Percentiles rank a stretch among this genome's conserved stretches.
These are phyloP conservation scores for Phytopythium sindhum DNA, from an alignment of 352 stramenopile species.

Conservation along the genomic window DNA sequence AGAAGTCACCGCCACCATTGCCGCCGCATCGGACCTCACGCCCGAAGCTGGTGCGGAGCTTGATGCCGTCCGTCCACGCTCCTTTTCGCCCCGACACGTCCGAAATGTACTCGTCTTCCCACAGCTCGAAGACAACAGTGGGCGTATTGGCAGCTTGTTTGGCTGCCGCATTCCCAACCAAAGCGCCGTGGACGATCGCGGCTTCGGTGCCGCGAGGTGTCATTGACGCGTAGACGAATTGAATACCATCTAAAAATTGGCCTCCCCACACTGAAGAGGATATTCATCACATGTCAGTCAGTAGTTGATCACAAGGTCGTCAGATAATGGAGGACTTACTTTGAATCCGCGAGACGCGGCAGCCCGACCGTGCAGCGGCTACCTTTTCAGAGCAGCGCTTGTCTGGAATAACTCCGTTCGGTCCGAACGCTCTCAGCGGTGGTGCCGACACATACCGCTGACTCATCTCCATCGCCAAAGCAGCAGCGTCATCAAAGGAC, in stretches of 20 bases:
- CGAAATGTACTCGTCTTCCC: constrained; percentile 47
- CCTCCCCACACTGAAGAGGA: constrained; percentile 61
- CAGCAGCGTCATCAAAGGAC: constrained; percentile 10
- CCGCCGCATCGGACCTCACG: constrained; percentile 53
- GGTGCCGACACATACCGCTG: constrained; percentile 40
- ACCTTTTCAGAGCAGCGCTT: constrained; percentile 26
- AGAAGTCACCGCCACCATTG: constrained; percentile 56
- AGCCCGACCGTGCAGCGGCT: constrained; percentile 40
- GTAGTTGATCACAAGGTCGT: constrained; percentile 7
- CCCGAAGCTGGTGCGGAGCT: constrained; percentile 64
- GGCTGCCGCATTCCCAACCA: constrained; percentile 52
- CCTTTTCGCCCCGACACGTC: constrained; percentile 58
- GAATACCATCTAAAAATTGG: constrained; percentile 66
- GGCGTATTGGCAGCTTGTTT: constrained; percentile 24
- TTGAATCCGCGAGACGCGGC: constrained; percentile 43
- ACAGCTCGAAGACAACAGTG: constrained; percentile 30
- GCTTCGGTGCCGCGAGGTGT: background rate
- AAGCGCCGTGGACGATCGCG: constrained; percentile 17
- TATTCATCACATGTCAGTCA: constrained; percentile 1
- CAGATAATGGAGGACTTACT: constrained; percentile 31
- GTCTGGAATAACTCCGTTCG: constrained; percentile 19
- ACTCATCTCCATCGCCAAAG: constrained; percentile 40
- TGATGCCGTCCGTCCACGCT: constrained; percentile 70
- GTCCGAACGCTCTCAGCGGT: constrained; percentile 38
- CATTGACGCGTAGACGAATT: constrained; percentile 50